Base-by-base conservation (phyloP, 352 stramenopile genomes). In the Blastocystis sp. region DNA sequence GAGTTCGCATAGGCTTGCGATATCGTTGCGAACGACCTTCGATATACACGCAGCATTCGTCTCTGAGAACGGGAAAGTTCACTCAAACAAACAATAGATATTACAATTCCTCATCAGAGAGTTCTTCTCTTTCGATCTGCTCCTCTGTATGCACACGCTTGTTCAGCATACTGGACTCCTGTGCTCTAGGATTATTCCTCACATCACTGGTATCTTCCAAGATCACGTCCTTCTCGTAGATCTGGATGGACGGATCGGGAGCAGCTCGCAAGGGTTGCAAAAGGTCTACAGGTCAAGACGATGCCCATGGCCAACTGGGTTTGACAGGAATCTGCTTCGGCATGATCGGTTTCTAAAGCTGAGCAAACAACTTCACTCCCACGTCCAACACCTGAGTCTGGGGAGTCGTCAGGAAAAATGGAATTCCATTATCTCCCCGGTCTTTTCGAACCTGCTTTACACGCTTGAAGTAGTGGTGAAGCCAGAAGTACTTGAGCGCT, bases 141-240 rank as follows among this genome's bases (percentile, higher is more conserved):
- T 85, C 47, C 8, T 85, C 26, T 37, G 63, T 53, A n/a, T 45
- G 73, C 47, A 9, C 24, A 30, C 73, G 50, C 50, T 85, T 85
- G 13, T 68, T 43, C 26, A 18, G 7, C 11, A 20, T 3, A n/a
- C 13, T n/a, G 50, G 13, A 59, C 37, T 54, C 73, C 0, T 16
- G 16, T 18, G 26, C 24, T 30, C 73, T 66, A 24, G n/a, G 37
- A 9, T 41, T 13, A 20, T 65, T 62, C 56, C 63, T 16, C 30
- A 47, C 63, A 41, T 73, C 63, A 30, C 30, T 39, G 20, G 30
- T 39, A 43, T 85, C 73, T 3, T 65, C 73, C 8, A 85, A 45
- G 4, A 85, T 66, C 50, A 85, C 73, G 26, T 85, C 73, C 50
- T 85, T 85, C 39, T 85, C 73, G 39, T 69, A 85, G 8, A 85